Percentiles rank a stretch among this genome's conserved stretches.
Evolutionary conservation across 2,329 filamentous ascomycete genomes (phyloP).

Genomic region (Orbilia ellipsospora): DNA sequence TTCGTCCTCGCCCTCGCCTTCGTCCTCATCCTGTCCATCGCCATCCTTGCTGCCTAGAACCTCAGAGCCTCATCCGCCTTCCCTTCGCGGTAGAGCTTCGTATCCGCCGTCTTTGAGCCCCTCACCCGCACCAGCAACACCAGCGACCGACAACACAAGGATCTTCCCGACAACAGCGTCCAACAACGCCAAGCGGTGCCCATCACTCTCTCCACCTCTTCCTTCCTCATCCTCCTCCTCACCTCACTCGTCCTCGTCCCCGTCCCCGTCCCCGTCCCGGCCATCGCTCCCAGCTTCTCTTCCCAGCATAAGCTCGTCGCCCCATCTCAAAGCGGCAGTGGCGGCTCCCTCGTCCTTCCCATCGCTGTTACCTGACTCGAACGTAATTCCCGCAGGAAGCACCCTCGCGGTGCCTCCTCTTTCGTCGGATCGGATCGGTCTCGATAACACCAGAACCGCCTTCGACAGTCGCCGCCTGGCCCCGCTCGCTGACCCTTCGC

Average conservation of each 20-base stretch:
- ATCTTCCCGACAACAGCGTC: neutral
- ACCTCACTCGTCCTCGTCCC: neutral
- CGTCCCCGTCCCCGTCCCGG: slow-evolving; percentile 7
- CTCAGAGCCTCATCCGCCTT: slow-evolving; percentile 51
- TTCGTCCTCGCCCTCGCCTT: slow-evolving; percentile 7
- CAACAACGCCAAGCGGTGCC: slow-evolving; percentile 22
- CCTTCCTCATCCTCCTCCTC: slow-evolving; percentile 1
- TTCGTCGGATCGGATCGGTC: slow-evolving; percentile 30
- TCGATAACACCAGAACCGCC: slow-evolving; percentile 19
- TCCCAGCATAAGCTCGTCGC: too few species aligned
- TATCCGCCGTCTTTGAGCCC: slow-evolving; percentile 2
- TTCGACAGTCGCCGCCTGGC: slow-evolving; percentile 19
- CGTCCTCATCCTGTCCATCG: slow-evolving; percentile 10
- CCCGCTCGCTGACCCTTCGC: slow-evolving; percentile 6
- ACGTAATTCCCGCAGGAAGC: neutral
- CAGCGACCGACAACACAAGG: slow-evolving; percentile 50
- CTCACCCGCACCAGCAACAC: too few species aligned
- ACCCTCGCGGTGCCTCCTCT: neutral
- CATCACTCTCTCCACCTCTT: slow-evolving; percentile 17
- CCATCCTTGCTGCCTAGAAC: slow-evolving; percentile 52
- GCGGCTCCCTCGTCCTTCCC: neutral
- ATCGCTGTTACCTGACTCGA: neutral
- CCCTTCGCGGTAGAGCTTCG: slow-evolving; percentile 31
- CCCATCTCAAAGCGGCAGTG: too few species aligned
- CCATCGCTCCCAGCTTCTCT: neutral